Conservation (phyloP, 139 green algal species). For the Chlamydomonas sp. region DNA sequence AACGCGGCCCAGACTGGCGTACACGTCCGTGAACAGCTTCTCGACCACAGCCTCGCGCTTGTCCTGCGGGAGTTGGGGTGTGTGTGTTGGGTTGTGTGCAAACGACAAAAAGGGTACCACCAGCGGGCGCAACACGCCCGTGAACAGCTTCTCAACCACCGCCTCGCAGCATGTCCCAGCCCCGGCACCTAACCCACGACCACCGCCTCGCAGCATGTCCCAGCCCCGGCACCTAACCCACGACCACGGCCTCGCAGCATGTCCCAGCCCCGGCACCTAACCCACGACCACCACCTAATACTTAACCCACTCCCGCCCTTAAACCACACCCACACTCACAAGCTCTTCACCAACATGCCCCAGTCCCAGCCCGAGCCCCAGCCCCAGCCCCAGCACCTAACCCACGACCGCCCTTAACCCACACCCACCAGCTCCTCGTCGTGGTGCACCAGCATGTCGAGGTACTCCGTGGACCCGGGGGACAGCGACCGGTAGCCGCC, state of each 20-base stretch:
- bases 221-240: neutral
- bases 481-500: no score
- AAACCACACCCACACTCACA: neutral
- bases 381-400: neutral
- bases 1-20: slow-evolving; percentile 5
- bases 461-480: neutral
- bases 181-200: neutral
- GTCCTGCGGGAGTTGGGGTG: neutral
- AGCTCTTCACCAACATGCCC: neutral
- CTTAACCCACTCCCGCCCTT: neutral
- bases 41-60: slow-evolving; percentile 6
- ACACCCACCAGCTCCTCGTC: slow-evolving; percentile 17
- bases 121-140: neutral
- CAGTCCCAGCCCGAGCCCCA: neutral
- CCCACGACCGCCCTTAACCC: neutral
- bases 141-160: neutral
- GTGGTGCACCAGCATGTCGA: slow-evolving; percentile 15
- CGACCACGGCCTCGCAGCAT: neutral
- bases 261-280: neutral
- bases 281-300: neutral
- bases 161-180: neutral
- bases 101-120: neutral
- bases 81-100: neutral
- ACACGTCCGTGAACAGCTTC: slow-evolving; percentile 24
- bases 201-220: neutral